Evolutionary conservation across 441 rosid genomes (phyloP), one percentile per base, ranked within the genome.

Genomic region (Euphorbia neoarborescens): DNA sequence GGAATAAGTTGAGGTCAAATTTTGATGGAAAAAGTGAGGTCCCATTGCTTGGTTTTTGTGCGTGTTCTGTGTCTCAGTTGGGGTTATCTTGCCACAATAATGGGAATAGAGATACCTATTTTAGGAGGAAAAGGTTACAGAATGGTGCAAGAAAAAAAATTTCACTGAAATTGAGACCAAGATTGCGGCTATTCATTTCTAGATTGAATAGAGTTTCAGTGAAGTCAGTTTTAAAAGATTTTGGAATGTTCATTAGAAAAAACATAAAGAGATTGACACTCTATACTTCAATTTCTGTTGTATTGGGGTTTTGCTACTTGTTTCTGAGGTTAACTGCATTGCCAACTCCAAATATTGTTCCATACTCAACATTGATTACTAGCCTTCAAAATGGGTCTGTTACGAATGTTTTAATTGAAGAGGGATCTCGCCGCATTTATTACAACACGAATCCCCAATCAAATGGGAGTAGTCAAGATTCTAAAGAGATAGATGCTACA

Each of bases 371-470:
- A 46, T 85, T 94, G 51, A 81, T 94, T 19, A 65, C 80, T 19
- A 88, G 86, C 81, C 95, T 94, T 72, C 89, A 86, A 71, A 84
- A 68, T 62, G 90, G 92, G 51, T 81, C 84, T 63, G 96, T 90
- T 63, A 79, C 85, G 0, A 89, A 87, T 66, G 89, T 94, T 71
- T 81, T 94, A 78, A 82, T 91, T 6, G 95, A 89, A 85, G 99
- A 91, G 80, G 96, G 95, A 38, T 94, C 97, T 74, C 96, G 96
- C 62, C 85, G 89, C 14, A 87, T 94, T 83, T 94, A 89, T 75
- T 94, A 86, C 72, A 88, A 86, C 71, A 68, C 60, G 17, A 56
- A 81, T 65, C 66, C 73, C 24, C 72, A 70, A 69, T 71, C 40
- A 27, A 71, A 9, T 56, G 83, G 59, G 6, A 68, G 65, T 69